Conservation (phyloP, 139 green algal species). For the Trebouxia sp. region DNA sequence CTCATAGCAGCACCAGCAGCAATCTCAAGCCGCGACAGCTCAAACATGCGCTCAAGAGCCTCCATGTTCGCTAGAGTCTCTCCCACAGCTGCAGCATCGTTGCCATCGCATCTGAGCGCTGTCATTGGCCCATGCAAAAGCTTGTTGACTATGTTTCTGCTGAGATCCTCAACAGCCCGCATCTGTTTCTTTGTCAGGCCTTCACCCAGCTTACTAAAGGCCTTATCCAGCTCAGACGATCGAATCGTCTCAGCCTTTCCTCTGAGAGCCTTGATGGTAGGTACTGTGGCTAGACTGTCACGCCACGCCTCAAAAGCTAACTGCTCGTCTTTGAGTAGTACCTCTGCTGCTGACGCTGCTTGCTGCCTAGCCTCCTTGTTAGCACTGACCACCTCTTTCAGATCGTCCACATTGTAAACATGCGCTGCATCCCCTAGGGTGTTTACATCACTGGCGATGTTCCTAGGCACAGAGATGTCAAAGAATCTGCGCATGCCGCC, state of each 20-base stretch:
- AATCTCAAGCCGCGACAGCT: slow-evolving; percentile 56
- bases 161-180: slow-evolving; percentile 93
- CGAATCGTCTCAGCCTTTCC: slow-evolving; percentile 86
- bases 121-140: slow-evolving; percentile 99
- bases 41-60: slow-evolving; percentile 98
- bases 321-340: slow-evolving; percentile 70
- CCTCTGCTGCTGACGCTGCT: slow-evolving; percentile 76
- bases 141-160: slow-evolving; percentile 97
- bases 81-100: slow-evolving; percentile 76
- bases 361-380: slow-evolving; percentile 90
- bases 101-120: slow-evolving; percentile 85
- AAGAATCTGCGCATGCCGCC: slow-evolving; percentile 92
- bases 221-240: slow-evolving; percentile 91
- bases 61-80: slow-evolving; percentile 98
- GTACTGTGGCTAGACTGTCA: slow-evolving; percentile 97
- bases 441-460: slow-evolving; percentile 86
- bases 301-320: slow-evolving; percentile 95
- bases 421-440: slow-evolving; percentile 56
- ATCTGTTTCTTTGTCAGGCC: slow-evolving; percentile 97
- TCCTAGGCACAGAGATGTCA: slow-evolving; percentile 97
- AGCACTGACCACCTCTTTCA: slow-evolving; percentile 96
- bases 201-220: slow-evolving; percentile 85
- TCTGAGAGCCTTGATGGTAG: slow-evolving; percentile 91
- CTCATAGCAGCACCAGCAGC: slow-evolving; percentile 12
- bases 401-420: slow-evolving; percentile 99